These are phyloP conservation scores for Lactarius akahatsu DNA, from an alignment of 768 basidiomycete species.

Conservation along the genomic window DNA sequence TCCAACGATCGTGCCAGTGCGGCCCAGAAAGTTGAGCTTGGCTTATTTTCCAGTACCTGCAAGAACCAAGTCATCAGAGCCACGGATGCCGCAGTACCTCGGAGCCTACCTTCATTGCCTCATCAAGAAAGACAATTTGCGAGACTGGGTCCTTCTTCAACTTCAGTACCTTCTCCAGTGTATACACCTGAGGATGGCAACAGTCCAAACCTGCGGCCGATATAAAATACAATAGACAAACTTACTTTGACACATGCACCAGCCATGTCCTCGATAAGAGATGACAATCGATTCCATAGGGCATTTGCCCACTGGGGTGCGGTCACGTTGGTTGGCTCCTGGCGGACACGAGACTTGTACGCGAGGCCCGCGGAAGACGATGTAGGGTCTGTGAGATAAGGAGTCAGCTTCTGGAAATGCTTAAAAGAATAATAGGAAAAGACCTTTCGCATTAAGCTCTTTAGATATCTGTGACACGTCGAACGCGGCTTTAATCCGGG, in stretches of 20 bases:
- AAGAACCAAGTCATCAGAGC: background rate
- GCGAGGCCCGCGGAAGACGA: constrained; percentile 41
- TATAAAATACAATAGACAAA: background rate
- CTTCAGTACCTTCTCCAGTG: constrained; percentile 88
- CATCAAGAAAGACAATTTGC: constrained; percentile 81
- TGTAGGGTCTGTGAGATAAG: constrained; percentile 30
- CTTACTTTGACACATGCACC: constrained; percentile 85
- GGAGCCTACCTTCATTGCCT: constrained; percentile 78
- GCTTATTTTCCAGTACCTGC: constrained; percentile 85
- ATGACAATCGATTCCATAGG: constrained; percentile 79
- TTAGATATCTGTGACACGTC: constrained; percentile 85
- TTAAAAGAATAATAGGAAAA: background rate
- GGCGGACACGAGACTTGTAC: constrained; percentile 85
- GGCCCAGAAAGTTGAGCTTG: constrained; percentile 90
- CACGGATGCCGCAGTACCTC: background rate
- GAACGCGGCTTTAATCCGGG: constrained; percentile 77
- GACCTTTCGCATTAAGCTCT: constrained; percentile 81
- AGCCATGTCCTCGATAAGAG: constrained; percentile 84
- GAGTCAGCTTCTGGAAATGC: constrained; percentile 29
- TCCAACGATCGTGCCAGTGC: constrained; percentile 79
- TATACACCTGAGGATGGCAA: constrained; percentile 67
- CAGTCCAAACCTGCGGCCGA: background rate
- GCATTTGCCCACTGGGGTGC: constrained; percentile 83
- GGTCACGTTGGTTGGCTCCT: constrained; percentile 86
- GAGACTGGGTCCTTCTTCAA: constrained; percentile 83